Conservation (phyloP, 768 basidiomycete species). For the Pilatotrama ljubarskyi region DNA sequence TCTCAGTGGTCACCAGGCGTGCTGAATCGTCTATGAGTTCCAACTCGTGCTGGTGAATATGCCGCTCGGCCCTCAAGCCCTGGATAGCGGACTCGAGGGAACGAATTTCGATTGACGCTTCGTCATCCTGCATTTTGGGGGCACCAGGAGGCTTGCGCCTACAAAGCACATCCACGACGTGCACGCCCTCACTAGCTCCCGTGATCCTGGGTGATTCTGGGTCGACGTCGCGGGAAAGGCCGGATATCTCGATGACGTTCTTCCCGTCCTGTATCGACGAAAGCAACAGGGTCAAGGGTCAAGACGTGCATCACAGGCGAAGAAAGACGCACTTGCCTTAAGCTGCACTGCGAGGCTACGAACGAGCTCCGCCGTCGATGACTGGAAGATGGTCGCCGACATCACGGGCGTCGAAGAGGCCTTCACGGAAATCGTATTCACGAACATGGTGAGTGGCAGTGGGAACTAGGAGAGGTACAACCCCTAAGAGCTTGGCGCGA, state of each 20-base stretch:
- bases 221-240: constrained; percentile 51
- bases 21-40: constrained; percentile 47
- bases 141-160: constrained; percentile 23
- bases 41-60: constrained; percentile 42
- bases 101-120: constrained; percentile 30
- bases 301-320: no score
- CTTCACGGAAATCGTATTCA: no score
- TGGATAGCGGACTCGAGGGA: constrained; percentile 36
- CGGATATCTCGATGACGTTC: constrained; percentile 50
- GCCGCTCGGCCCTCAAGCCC: constrained; percentile 39
- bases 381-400: constrained; percentile 59
- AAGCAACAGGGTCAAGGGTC: not conserved
- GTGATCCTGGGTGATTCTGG: constrained; percentile 55
- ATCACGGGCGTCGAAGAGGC: constrained; percentile 45
- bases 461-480: no score
- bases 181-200: constrained; percentile 43
- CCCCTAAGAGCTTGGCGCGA: no score
- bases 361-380: constrained; percentile 57
- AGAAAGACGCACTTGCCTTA: constrained; percentile 43
- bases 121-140: constrained; percentile 32
- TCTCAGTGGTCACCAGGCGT: constrained; percentile 45
- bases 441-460: no score
- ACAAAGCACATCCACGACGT: constrained; percentile 57
- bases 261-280: constrained; percentile 44
- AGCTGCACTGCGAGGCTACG: constrained; percentile 50